These are phyloP conservation scores for Cordyceps sp. DNA, from an alignment of 2,329 filamentous ascomycete genomes.

Conservation along the genomic window DNA sequence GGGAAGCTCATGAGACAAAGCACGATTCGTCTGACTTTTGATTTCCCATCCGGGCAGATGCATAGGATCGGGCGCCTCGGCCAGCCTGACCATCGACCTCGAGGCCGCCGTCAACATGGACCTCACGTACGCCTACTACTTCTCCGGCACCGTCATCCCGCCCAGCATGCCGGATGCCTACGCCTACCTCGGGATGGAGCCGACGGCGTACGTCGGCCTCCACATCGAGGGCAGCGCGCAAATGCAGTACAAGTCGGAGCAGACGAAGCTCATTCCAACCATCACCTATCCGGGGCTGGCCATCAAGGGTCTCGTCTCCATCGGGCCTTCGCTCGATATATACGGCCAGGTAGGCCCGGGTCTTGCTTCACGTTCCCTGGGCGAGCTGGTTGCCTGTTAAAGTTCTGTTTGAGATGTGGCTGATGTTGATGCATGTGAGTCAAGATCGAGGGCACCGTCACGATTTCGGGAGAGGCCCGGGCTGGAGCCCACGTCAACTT, in stretches of 20 bases:
- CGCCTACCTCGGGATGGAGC: constrained; percentile 1
- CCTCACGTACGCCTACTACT: constrained; percentile 1
- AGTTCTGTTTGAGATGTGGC: no score
- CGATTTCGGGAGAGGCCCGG: background rate
- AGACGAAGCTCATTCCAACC: background rate
- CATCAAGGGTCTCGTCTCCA: background rate
- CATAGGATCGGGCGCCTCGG: background rate
- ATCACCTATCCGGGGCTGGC: constrained; percentile 1
- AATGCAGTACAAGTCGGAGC: background rate
- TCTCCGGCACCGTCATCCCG: background rate
- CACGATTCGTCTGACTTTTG: no score
- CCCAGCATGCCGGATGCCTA: background rate
- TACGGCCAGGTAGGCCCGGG: background rate
- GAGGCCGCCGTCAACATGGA: background rate
- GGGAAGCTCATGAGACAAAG: no score
- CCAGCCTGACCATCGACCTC: constrained; percentile 1
- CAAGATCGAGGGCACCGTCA: background rate
- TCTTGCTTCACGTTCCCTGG: no score
- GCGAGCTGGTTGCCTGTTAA: no score
- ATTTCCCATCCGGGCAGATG: background rate
- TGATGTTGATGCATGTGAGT: background rate
- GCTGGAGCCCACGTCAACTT: background rate
- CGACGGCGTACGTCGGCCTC: background rate
- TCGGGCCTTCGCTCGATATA: constrained; percentile 1
- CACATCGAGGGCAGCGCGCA: background rate